Base-by-base conservation (phyloP, 805 yeast species). In the Zygosaccharomyces bisporus region DNA sequence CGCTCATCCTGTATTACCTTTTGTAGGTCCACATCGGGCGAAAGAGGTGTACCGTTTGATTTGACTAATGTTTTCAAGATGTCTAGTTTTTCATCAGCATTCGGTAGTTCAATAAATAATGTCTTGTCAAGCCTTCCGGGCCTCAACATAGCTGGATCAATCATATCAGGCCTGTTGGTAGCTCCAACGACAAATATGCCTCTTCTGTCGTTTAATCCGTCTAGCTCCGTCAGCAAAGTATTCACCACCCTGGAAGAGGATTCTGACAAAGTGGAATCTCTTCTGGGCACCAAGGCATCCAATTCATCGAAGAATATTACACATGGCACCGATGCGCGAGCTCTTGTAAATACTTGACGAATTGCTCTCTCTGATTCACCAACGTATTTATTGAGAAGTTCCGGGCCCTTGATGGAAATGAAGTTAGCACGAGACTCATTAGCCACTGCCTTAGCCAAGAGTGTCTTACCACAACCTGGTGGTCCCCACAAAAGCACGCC, bases 401-500 rank as follows among this genome's bases (percentile, higher is more conserved):
- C 99, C 0, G 99, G 99, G 1, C 99, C 99, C 51, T 95, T 84
- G 24, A 93, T 89, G 8, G 96, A 86, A 30, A 93, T 93, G 66
- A 93, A 93, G 62, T 93, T 93, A 9, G 98, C 98, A 42, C 95
- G 76, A 0, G 96, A 88, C 66, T 93, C 98, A 62, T 91, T 91
- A 8, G 99, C 99, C 2, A 93, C 98, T 2, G 99, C 99, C 59
- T 93, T 93, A 1, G 98, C 98, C 21, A 93, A 71, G 39, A 93
- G 72, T 0, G 99, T 93, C 62, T 93, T 93, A 75, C 99, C 99
- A 70, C 98, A 93, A 29, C 99, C 99, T 3, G 99, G 99, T 1
- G 99, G 99, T 0, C 99, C 99, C 99, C 99, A 93, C 73, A 93
- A 76, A 19, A 93, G 69, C 1, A 93, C 99, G 45, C 99, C 99